Base-by-base conservation (phyloP, 495 filamentous ascomycete genomes). In the Podospora tetraspora region DNA sequence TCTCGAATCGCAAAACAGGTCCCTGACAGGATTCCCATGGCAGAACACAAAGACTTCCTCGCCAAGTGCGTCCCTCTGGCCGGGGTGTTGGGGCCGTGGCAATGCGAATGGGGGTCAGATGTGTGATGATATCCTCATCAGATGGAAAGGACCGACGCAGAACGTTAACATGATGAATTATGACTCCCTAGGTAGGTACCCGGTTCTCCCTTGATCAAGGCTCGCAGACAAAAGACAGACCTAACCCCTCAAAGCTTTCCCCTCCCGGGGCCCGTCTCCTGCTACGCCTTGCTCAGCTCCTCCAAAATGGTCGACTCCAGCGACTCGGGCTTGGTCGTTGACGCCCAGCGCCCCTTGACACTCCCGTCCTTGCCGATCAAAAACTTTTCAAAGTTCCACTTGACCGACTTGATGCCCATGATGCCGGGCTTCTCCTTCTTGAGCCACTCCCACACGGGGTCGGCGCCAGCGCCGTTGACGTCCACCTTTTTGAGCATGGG, bases 331-430 rank as follows among this genome's bases (percentile, higher is more conserved):
- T 93, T 97, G 12, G 90, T 92, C 13, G 87, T 88, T 74, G 90
- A 92, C 29, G 91, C 91, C 91, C 92, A 98, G 59, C 95, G 79
- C 8, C 80, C 83, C 74, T 88, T 90, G 29, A 97, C 93, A 79
- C 89, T 84, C 3, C 94, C 94, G 77, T 97, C 92, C 64, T 85
- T 84, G n/a, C 87, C 89, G 66, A 98, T 83, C 70, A 99, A 80
- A 78, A 97, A 98, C 86, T 99, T 99, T 84, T 99, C 96, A 79
- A 96, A 96, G 77, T 94, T 97, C 92, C 94, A 97, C 90, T 96
- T 96, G 72, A 99, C 84, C 43, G 89, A 75, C 88, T 94, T 93
- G 74, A 97, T 70, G 23, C 95, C 95, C 75, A 97, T 73, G 7
- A 97, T 61, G 21, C 96, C 94, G 1, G 95, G 88, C 80, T 90